phyloP scores from a whole-genome alignment of 2,329 filamentous ascomycete genomes.

The Calonectria pauciramosa region DNA sequence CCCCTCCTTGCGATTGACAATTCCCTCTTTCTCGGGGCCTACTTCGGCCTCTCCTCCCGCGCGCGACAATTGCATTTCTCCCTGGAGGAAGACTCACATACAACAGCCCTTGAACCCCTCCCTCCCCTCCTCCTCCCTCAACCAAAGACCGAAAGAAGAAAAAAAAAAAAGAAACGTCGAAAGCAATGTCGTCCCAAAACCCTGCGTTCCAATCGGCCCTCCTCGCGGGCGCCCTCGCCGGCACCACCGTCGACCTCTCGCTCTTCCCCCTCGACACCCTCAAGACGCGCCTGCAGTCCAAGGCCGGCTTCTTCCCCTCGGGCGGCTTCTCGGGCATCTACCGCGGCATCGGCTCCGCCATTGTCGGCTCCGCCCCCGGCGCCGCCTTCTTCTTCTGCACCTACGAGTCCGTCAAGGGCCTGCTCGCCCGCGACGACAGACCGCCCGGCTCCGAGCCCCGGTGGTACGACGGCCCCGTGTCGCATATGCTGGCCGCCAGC shows the following conservation, averaged over 20 bases:
- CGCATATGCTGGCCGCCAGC: conserved; percentile 88
- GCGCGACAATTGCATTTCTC: not conserved
- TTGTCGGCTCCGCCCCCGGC: conserved; percentile 92
- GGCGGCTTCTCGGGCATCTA: conserved; percentile 95
- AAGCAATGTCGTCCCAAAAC: conserved; percentile 37
- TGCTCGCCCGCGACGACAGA: conserved; percentile 53
- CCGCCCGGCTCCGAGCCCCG: not conserved
- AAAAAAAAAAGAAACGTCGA: not conserved
- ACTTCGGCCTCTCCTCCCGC: not conserved
- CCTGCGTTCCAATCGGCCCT: conserved; percentile 72
- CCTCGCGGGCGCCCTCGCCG: conserved; percentile 88
- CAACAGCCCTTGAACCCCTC: conserved; percentile 18
- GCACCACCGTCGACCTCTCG: conserved; percentile 95
- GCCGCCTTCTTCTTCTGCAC: conserved; percentile 98
- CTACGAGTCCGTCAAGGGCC: conserved; percentile 82
- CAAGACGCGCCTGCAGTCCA: conserved; percentile 95
- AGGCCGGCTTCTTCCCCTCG: conserved; percentile 80
- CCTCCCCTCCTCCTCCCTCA: not conserved
- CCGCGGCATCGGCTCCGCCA: conserved; percentile 88
- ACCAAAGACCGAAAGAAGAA: not conserved
- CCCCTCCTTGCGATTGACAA: not conserved
- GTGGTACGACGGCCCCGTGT: conserved; percentile 52
- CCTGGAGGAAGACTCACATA: conserved; percentile 17
- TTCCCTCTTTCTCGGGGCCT: conserved; percentile 3
- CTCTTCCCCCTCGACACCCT: conserved; percentile 98